Percentiles rank a stretch among this genome's conserved stretches.
These are phyloP conservation scores for Fusarium pseudograminearum DNA, from an alignment of 2,329 filamentous ascomycete genomes.

Conservation along the genomic window DNA sequence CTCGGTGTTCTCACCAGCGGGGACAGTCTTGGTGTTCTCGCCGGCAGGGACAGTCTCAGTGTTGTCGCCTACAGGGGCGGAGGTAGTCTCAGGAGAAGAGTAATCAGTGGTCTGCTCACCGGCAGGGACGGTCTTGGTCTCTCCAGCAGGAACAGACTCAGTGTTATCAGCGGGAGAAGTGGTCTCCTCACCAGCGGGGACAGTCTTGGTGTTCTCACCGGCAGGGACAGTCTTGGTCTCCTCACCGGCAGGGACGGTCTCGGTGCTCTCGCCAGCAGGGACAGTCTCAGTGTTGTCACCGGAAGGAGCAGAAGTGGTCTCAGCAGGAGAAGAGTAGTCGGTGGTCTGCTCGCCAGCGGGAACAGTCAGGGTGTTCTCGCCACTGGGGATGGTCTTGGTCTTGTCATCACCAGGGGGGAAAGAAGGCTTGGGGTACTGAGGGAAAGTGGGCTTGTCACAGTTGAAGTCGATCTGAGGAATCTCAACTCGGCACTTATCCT, in stretches of 20 bases:
- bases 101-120: conserved; percentile 30
- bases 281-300: conserved; percentile 32
- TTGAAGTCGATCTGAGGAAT: conserved; percentile 82
- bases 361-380: conserved; percentile 28
- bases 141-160: conserved; percentile 24
- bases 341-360: conserved; percentile 32
- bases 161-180: conserved; percentile 24
- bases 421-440: conserved; percentile 31
- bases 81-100: conserved; percentile 28
- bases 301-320: conserved; percentile 43
- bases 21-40: conserved; percentile 27
- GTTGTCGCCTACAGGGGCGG: conserved; percentile 54
- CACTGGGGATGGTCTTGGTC: conserved; percentile 28
- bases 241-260: conserved; percentile 60
- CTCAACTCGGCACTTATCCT: conserved; percentile 75
- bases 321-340: conserved; percentile 1
- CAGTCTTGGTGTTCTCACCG: conserved; percentile 58
- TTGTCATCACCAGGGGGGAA: conserved; percentile 7
- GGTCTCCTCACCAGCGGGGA: conserved; percentile 25
- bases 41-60: conserved; percentile 51
- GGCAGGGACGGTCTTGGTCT: conserved; percentile 30
- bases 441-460: conserved; percentile 61
- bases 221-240: conserved; percentile 57
- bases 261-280: background rate
- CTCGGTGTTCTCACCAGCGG: background rate